A percentile compares a stretch with the other conserved stretches of the same genome.
Conservation (phyloP, 139 green algal genomes). For the Chlamydomonas applanata region DNA sequence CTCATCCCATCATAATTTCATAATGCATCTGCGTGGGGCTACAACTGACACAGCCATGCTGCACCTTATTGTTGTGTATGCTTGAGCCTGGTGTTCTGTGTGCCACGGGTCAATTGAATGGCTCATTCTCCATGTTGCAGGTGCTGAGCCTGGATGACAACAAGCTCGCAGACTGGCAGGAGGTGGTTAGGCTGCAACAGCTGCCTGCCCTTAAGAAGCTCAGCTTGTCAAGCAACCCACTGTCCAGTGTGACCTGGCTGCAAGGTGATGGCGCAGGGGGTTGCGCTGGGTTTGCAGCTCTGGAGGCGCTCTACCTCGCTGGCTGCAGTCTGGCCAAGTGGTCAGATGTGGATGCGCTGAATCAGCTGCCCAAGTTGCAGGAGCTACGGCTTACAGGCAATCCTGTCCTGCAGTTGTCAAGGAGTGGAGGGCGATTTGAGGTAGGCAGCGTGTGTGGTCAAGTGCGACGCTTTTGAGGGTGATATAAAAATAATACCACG, state of each 20-base stretch:
- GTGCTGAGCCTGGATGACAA: slow-evolving; percentile 54
- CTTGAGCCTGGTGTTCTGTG: too few relatives aligned
- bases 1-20: too few relatives aligned
- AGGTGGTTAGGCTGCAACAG: slow-evolving; percentile 46
- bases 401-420: slow-evolving; percentile 48
- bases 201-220: slow-evolving; percentile 62
- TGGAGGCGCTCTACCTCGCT: slow-evolving; percentile 56
- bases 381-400: slow-evolving; percentile 76
- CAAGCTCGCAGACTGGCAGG: slow-evolving; percentile 35
- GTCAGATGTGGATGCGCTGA: slow-evolving; percentile 57
- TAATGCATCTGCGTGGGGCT: too few relatives aligned
- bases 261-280: not conserved
- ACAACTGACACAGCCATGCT: too few relatives aligned
- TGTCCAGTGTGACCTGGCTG: slow-evolving; percentile 23
- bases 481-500: too few relatives aligned
- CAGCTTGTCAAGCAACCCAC: slow-evolving; percentile 61
- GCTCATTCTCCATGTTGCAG: slow-evolving; percentile 26
- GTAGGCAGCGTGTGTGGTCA: slow-evolving; percentile 14
- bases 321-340: slow-evolving; percentile 57
- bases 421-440: slow-evolving; percentile 55
- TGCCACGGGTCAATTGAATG: too few relatives aligned
- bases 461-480: not conserved
- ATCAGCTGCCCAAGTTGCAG: slow-evolving; percentile 54
- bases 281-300: slow-evolving; percentile 28
- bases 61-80: too few relatives aligned